These are phyloP conservation scores for Fusarium citri DNA, from an alignment of 2,329 filamentous ascomycete species.

Conservation along the genomic window DNA sequence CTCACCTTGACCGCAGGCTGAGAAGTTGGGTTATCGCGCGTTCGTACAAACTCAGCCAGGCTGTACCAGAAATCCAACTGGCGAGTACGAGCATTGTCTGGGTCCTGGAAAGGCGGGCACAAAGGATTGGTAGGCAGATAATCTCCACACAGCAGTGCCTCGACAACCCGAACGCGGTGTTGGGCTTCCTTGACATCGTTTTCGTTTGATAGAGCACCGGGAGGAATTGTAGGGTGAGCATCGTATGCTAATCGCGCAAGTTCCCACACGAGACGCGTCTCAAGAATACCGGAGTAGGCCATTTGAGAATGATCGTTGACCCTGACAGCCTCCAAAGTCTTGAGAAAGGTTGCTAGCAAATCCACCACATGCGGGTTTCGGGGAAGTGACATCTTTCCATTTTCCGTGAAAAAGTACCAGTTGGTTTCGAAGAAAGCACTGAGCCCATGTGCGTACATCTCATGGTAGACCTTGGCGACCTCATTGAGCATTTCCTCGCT, in stretches of 20 bases:
- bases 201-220: slow-evolving; percentile 58
- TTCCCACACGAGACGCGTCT: slow-evolving; percentile 70
- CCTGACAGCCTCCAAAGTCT: slow-evolving; percentile 61
- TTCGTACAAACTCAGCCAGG: slow-evolving; percentile 73
- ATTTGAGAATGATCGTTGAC: slow-evolving; percentile 64
- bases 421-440: slow-evolving; percentile 82
- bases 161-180: slow-evolving; percentile 79
- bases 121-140: slow-evolving; percentile 70
- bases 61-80: slow-evolving; percentile 87
- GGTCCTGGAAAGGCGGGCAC: slow-evolving; percentile 60
- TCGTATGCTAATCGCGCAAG: slow-evolving; percentile 64
- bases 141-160: slow-evolving; percentile 80
- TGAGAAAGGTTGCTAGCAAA: slow-evolving; percentile 74
- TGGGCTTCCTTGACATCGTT: slow-evolving; percentile 73
- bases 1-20: slow-evolving; percentile 61
- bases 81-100: slow-evolving; percentile 66
- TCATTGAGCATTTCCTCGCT: slow-evolving; percentile 69
- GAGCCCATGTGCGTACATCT: slow-evolving; percentile 80
- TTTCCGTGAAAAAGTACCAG: slow-evolving; percentile 76
- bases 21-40: slow-evolving; percentile 67
- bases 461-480: slow-evolving; percentile 77
- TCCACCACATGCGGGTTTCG: slow-evolving; percentile 70
- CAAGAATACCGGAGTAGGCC: slow-evolving; percentile 65
- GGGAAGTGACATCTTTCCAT: slow-evolving; percentile 59
- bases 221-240: slow-evolving; percentile 49